Evolutionary conservation across 2,329 filamentous ascomycete genomes (phyloP), one percentile per base, ranked within the genome.

Genomic region (Ramichloridium luteum): DNA sequence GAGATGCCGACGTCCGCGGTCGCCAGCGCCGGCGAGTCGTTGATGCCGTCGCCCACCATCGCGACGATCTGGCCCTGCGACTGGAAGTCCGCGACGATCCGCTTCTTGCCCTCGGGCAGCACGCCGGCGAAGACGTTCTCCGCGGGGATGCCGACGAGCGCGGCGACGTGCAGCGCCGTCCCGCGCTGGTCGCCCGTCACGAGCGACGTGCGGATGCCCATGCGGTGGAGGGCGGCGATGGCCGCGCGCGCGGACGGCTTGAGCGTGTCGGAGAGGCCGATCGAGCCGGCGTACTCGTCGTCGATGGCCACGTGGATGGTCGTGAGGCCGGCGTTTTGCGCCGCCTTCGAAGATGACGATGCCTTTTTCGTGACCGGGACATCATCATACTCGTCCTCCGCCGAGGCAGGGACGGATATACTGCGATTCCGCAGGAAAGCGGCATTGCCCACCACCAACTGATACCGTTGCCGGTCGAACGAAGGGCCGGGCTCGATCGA

Each of bases 11-110:
- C 76, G 46, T 93, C 77, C 8, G 90, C 86, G 1, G 85, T 93
- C 1, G 85, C 90, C 8, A 98, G 73, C 1, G 90, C 90, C 0
- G 90, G 90, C 0, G 85, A 93, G 62, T 98, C 90, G 58, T 98
- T 98, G 69, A 98, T 94, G 25, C 90, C 90, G 56, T 98, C 90
- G 31, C 90, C 86, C 10, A 96, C 86, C 90, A 98, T 98, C 45
- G 83, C 90, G 15, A 96, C 83, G 30, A 80, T 66, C 47, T 85
- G 72, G 38, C 84, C 84, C 30, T 67, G 58, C 0, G 67, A 64
- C 59, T 94, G 84, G 12, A 96, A 69, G 32, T 78, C 64, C 30
- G 74, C 72, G 47, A 98, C 70, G 45, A 96, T 92, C 16, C 70
- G 65, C 54, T 92, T 86, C 55, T 98, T 98, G 60, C 93, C 81